Conservation (phyloP, 2,329 filamentous ascomycete genomes). For the Lasiodiplodia gonubiensis region DNA sequence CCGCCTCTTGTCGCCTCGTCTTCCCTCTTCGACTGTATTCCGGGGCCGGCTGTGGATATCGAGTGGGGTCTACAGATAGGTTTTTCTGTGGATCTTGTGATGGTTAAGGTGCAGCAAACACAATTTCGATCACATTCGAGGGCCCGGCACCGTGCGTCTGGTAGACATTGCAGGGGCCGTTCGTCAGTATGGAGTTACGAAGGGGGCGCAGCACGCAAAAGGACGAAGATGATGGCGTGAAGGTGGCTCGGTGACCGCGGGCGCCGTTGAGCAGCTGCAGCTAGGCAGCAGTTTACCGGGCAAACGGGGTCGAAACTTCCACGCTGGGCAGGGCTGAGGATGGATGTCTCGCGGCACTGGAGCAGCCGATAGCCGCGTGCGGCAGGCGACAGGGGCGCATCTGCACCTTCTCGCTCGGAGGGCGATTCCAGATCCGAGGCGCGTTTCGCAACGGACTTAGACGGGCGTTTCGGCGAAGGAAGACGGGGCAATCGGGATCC, state of each 20-base stretch:
- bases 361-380: conserved; percentile 13
- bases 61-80: neutral
- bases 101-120: conserved; percentile 18
- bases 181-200: conserved; percentile 5
- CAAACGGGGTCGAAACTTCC: neutral
- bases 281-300: neutral
- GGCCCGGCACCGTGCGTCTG: neutral
- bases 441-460: conserved; percentile 6
- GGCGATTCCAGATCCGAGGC: conserved; percentile 7
- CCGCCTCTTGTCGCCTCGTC: conserved; percentile 9
- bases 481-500: conserved; percentile 19
- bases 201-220: conserved; percentile 13
- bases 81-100: conserved; percentile 22
- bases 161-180: neutral
- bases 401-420: neutral
- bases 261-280: neutral
- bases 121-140: conserved; percentile 23
- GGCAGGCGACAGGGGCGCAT: conserved; percentile 2
- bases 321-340: conserved; percentile 16
- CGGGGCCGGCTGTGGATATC: conserved; percentile 8
- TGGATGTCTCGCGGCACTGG: conserved; percentile 13
- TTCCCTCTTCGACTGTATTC: neutral
- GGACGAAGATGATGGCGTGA: conserved; percentile 18
- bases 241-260: neutral
- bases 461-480: conserved; percentile 18